Percentiles rank a stretch among this genome's conserved stretches.
Evolutionary conservation across 129 eudicot species (phyloP).

Genomic region (Tagetes patula): DNA sequence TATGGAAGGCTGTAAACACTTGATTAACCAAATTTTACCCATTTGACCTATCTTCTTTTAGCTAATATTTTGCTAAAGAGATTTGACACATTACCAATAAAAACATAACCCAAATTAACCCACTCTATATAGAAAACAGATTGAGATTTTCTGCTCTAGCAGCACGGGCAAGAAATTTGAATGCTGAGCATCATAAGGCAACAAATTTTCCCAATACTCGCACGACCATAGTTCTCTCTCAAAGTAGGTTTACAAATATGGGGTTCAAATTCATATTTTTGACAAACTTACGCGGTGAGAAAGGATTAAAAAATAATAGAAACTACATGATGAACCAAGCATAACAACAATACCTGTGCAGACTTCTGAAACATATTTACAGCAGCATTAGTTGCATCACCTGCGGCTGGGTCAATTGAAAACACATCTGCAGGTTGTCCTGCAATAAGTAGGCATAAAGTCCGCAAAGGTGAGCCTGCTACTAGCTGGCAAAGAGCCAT

Average conservation of each 20-base stretch:
- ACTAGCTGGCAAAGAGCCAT: slow-evolving; percentile 85
- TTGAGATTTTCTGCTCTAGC: not conserved
- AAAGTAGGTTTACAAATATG: slow-evolving; percentile 2
- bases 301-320: slow-evolving; percentile 3
- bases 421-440: slow-evolving; percentile 93
- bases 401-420: slow-evolving; percentile 43
- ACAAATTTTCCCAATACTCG: not conserved
- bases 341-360: slow-evolving; percentile 53
- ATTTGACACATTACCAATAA: not conserved
- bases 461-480: slow-evolving; percentile 94
- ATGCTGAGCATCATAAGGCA: not conserved
- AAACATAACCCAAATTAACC: not conserved
- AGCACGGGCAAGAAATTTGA: not conserved
- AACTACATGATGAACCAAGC: slow-evolving; percentile 12
- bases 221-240: slow-evolving; percentile 1
- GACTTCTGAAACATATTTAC: slow-evolving; percentile 50
- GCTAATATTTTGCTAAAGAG: not conserved
- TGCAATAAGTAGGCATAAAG: slow-evolving; percentile 90
- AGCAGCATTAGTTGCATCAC: slow-evolving; percentile 38
- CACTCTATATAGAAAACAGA: not conserved
- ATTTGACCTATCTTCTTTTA: slow-evolving; percentile 2
- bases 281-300: not conserved
- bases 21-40: slow-evolving; percentile 1
- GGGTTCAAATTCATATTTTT: slow-evolving; percentile 16
- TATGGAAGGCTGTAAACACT: not conserved